Percentiles rank a stretch among this genome's conserved stretches.
phyloP scores from a whole-genome alignment of 768 basidiomycete species.

The Mycena haematopus region DNA sequence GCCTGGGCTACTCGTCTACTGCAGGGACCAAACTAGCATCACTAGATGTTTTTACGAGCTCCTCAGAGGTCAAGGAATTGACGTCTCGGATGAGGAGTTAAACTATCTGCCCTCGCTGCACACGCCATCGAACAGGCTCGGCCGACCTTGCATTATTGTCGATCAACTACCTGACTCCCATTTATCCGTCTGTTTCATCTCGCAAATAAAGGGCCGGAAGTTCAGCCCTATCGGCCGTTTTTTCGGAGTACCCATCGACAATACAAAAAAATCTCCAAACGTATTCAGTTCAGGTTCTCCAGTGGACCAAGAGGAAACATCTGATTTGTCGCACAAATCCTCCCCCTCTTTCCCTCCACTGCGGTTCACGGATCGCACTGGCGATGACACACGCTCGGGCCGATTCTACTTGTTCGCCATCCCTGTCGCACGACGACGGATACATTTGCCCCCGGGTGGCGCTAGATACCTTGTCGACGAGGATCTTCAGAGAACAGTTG shows the following conservation, averaged over 20 bases:
- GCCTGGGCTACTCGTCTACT: conserved; percentile 20
- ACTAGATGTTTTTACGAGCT: conserved; percentile 22
- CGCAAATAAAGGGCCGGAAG: conserved; percentile 1
- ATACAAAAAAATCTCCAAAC: neutral
- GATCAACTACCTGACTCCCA: neutral
- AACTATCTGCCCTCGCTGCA: neutral
- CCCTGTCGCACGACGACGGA: conserved; percentile 11
- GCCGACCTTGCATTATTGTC: conserved; percentile 24
- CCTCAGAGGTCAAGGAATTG: conserved; percentile 1
- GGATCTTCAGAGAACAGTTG: conserved; percentile 4
- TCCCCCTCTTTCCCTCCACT: conserved; percentile 6
- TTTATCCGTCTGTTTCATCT: conserved; percentile 17
- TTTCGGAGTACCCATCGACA: conserved; percentile 16
- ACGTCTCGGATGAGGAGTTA: conserved; percentile 1
- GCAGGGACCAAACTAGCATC: conserved; percentile 14
- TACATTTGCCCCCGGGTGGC: conserved; percentile 1
- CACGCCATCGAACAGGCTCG: neutral
- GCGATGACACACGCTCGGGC: neutral
- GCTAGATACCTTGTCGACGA: conserved; percentile 5
- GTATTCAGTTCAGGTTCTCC: neutral
- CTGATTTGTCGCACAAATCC: neutral
- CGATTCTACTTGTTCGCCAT: conserved; percentile 22
- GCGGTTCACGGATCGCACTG: conserved; percentile 7
- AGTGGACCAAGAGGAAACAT: neutral
- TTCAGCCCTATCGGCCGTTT: conserved; percentile 21